phyloP scores from a whole-genome alignment of 768 basidiomycete species.

The Boletus rubescentipes region DNA sequence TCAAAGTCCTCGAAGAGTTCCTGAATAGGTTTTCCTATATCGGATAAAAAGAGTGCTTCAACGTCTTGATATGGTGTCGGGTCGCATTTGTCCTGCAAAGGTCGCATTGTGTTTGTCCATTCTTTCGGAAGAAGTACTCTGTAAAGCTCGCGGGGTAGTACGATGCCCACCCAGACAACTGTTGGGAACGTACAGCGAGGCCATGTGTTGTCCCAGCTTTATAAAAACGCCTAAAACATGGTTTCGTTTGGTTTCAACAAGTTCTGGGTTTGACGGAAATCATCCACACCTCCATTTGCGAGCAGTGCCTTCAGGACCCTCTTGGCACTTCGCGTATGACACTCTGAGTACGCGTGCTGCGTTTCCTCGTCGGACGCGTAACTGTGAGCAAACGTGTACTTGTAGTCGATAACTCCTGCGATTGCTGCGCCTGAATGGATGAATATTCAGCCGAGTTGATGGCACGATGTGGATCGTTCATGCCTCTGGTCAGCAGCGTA shows the following conservation, averaged over 20 bases:
- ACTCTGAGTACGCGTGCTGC: constrained; percentile 61
- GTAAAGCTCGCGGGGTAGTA: constrained; percentile 10
- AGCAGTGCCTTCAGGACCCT: constrained; percentile 81
- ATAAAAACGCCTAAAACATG: constrained; percentile 67
- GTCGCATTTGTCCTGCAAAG: constrained; percentile 89
- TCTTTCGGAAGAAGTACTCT: constrained; percentile 59
- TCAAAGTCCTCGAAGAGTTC: constrained; percentile 87
- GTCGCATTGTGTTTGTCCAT: constrained; percentile 59
- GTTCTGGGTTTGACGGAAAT: not conserved
- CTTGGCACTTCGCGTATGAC: constrained; percentile 80
- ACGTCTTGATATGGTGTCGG: constrained; percentile 82
- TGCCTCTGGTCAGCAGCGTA: constrained; percentile 26
- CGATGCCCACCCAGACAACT: constrained; percentile 18
- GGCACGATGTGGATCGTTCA: constrained; percentile 8
- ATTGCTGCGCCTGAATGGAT: constrained; percentile 54
- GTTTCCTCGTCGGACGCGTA: constrained; percentile 54
- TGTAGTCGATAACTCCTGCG: constrained; percentile 68
- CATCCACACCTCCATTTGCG: constrained; percentile 74
- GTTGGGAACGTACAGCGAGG: constrained; percentile 49
- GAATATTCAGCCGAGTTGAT: not conserved
- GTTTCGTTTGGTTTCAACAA: not conserved
- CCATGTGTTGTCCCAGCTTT: constrained; percentile 88
- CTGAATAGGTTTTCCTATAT: constrained; percentile 70
- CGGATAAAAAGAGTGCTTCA: constrained; percentile 70
- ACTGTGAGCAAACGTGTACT: constrained; percentile 55